Evolutionary conservation across 2,329 filamentous ascomycete species (phyloP), one percentile per base, ranked within the genome.

Genomic region (Paraphaeosphaeria minitans): DNA sequence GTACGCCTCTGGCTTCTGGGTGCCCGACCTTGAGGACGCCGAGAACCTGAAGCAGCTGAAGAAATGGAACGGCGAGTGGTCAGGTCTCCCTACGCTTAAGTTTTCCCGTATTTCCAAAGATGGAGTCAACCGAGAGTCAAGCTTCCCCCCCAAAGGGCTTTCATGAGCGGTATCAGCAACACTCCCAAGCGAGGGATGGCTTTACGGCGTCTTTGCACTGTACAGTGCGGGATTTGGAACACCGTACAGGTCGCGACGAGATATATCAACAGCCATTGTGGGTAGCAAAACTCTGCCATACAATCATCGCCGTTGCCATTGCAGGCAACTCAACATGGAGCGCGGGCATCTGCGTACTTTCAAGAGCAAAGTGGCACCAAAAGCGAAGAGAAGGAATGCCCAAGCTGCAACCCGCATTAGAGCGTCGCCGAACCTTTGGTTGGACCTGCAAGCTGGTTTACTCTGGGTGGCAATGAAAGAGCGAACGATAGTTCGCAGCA

Each of bases 21-120:
- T 96, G 42, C 93, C 94, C 0, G 91, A 97, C 72, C 80, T 97
- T 55, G 85, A 87, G 56, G 84, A 87, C 43, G 81, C 83, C 42
- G 84, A 88, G 49, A 92, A 88, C 65, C 78, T 91, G 53, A 78
- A 83, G 57, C 83, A 85, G 64, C 77, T 98, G 42, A 84, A 86
- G 62, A 82, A 83, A 22, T 98, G 93, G 92, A 90, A 92, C 64
- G 90, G 91, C 4, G 85, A 90, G 27, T 98, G 94, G 94, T 84
- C 90, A 9, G 89, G 89, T 68, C 83, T 97, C 62, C 86, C 88
- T 35, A 89, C 85, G 9, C 75, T 97, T 65, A 86, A 88, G 59
- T 98, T 93, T 83, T 83, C 92, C 60, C 88, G 92, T 61, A 81
- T 97, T 56, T 84, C 85, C 4, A 86, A 83, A 57, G 82, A 84